These are phyloP conservation scores for Pseudogymnoascus sp. DNA, from an alignment of 2,329 filamentous ascomycete species.

Conservation along the genomic window DNA sequence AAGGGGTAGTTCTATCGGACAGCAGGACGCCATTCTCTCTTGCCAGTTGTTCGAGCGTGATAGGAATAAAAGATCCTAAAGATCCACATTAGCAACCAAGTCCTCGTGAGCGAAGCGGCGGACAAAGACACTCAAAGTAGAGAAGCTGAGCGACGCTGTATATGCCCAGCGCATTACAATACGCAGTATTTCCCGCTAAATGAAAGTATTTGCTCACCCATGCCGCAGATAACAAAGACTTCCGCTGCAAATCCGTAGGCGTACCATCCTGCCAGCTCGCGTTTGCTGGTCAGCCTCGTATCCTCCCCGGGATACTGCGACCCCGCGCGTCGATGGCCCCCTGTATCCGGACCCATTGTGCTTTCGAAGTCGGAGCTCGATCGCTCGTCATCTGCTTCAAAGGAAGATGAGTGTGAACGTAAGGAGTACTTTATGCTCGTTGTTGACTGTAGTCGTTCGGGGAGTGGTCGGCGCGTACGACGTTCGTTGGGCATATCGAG, in stretches of 20 bases:
- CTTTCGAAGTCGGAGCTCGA: slow-evolving; percentile 35
- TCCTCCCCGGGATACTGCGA: slow-evolving; percentile 73
- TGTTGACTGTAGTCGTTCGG: slow-evolving; percentile 18
- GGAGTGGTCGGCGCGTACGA: slow-evolving; percentile 2
- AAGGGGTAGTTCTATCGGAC: slow-evolving; percentile 68
- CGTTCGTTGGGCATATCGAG: slow-evolving; percentile 6
- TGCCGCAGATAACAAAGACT: slow-evolving; percentile 88
- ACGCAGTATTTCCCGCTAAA: neutral
- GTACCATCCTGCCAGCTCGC: slow-evolving; percentile 91
- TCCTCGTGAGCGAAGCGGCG: slow-evolving; percentile 20
- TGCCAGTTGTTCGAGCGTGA: slow-evolving; percentile 87
- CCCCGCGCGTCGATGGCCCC: slow-evolving; percentile 28
- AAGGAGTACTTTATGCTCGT: slow-evolving; percentile 45
- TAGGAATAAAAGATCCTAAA: slow-evolving; percentile 86
- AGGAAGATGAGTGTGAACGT: slow-evolving; percentile 52
- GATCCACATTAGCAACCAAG: slow-evolving; percentile 16
- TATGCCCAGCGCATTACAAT: neutral
- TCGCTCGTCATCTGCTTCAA: slow-evolving; percentile 64
- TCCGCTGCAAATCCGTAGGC: slow-evolving; percentile 94
- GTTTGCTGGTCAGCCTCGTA: slow-evolving; percentile 74
- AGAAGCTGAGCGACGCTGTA: neutral
- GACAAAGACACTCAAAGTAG: neutral
- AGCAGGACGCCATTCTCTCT: slow-evolving; percentile 85
- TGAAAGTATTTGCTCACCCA: slow-evolving; percentile 48
- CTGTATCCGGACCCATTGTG: slow-evolving; percentile 31